Conservation (phyloP, 2,329 filamentous ascomycete genomes). For the Pyrenophora graminea region DNA sequence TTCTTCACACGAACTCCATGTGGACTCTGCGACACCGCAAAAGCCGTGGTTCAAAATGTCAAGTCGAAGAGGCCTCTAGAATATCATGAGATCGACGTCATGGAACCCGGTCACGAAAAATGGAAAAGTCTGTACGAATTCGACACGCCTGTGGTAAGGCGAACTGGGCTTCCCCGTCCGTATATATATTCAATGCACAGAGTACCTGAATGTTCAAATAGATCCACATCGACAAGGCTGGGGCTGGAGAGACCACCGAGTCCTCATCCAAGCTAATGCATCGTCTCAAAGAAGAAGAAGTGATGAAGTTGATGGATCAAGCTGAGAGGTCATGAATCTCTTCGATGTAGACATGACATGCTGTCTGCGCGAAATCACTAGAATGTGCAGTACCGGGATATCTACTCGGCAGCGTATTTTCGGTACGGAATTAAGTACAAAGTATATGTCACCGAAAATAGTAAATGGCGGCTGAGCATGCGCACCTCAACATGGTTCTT, state of each 20-base stretch:
- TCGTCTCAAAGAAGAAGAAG: constrained; percentile 69
- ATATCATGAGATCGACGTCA: constrained; percentile 71
- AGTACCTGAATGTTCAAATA: constrained; percentile 39
- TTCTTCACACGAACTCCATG: constrained; percentile 76
- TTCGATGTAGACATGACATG: background rate
- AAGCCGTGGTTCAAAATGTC: constrained; percentile 68
- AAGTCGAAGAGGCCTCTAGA: constrained; percentile 69
- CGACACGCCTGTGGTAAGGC: constrained; percentile 74
- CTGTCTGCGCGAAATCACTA: too few species aligned
- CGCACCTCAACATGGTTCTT: too few species aligned
- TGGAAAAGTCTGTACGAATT: constrained; percentile 80
- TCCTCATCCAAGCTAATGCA: constrained; percentile 76
- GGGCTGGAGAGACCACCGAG: constrained; percentile 56
- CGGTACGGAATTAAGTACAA: too few species aligned
- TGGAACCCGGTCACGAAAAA: constrained; percentile 62
- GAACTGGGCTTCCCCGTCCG: background rate
- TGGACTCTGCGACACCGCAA: constrained; percentile 71
- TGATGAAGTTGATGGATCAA: constrained; percentile 70
- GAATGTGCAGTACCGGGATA: too few species aligned
- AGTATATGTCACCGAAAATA: too few species aligned
- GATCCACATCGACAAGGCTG: constrained; percentile 65
- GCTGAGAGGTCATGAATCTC: constrained; percentile 27
- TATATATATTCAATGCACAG: constrained; percentile 4
- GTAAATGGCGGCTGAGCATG: too few species aligned
- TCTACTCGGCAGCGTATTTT: too few species aligned